Evolutionary conservation across 768 basidiomycete genomes (phyloP).

Genomic region (Mycena chlorophos): DNA sequence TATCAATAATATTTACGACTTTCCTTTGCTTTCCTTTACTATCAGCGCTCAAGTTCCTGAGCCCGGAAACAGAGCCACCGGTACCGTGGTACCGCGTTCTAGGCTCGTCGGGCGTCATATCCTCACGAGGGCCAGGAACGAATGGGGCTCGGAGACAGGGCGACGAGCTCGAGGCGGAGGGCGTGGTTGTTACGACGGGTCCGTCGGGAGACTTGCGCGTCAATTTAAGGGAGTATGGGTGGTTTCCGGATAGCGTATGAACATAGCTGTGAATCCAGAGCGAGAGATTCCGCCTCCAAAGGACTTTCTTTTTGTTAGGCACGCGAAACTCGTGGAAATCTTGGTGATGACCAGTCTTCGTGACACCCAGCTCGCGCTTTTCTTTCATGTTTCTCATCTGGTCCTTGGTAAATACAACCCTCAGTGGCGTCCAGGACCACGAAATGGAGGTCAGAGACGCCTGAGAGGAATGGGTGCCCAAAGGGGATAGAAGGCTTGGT

Average conservation of each 20-base stretch:
- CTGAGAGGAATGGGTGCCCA: too few species aligned
- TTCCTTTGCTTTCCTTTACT: neutral
- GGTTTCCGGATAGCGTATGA: slow-evolving; percentile 54
- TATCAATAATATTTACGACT: too few species aligned
- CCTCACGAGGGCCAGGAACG: slow-evolving; percentile 83
- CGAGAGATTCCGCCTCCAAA: too few species aligned
- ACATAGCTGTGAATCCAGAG: neutral
- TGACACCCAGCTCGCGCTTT: too few species aligned
- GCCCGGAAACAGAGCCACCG: slow-evolving; percentile 56
- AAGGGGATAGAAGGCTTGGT: too few species aligned
- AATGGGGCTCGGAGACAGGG: slow-evolving; percentile 74
- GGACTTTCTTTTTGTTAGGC: too few species aligned
- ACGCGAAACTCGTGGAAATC: too few species aligned
- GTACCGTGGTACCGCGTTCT: slow-evolving; percentile 85
- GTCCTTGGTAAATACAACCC: too few species aligned
- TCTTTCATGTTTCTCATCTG: too few species aligned
- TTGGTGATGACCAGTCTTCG: too few species aligned
- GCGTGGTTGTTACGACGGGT: slow-evolving; percentile 67
- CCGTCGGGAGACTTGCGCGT: slow-evolving; percentile 60
- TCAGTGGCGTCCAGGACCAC: too few species aligned
- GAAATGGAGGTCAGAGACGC: too few species aligned
- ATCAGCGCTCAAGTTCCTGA: slow-evolving; percentile 76
- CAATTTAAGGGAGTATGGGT: slow-evolving; percentile 58
- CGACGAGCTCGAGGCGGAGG: slow-evolving; percentile 77
- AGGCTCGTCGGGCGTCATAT: slow-evolving; percentile 67